A percentile compares a stretch with the other conserved stretches of the same genome.
phyloP scores from a whole-genome alignment of 768 basidiomycete genomes.

The Leccinum disarticulatum region DNA sequence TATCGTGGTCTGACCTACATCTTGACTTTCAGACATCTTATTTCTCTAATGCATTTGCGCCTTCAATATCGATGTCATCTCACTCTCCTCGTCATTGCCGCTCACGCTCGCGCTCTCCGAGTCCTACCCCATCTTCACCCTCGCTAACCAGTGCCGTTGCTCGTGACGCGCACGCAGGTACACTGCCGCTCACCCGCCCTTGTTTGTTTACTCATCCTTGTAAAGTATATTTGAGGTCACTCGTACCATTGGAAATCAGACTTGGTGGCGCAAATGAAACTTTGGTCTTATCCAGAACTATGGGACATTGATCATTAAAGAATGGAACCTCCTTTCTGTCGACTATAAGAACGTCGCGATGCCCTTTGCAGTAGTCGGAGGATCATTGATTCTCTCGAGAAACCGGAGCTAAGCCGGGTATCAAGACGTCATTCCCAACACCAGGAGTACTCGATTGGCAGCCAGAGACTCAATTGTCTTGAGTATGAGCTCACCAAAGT shows the following conservation, averaged over 20 bases:
- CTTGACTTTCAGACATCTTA: no score
- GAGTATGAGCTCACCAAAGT: slow-evolving; percentile 73
- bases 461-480: slow-evolving; percentile 69
- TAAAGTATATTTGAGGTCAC: background rate
- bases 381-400: slow-evolving; percentile 73
- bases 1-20: no score
- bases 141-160: no score
- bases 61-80: no score
- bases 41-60: no score
- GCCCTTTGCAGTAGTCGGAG: slow-evolving; percentile 86
- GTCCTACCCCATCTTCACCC: no score
- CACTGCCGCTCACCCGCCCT: no score
- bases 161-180: no score
- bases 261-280: no score
- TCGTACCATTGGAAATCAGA: slow-evolving; percentile 12
- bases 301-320: slow-evolving; percentile 75
- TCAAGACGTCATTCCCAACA: slow-evolving; percentile 28
- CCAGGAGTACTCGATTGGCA: slow-evolving; percentile 61
- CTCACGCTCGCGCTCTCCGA: no score
- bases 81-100: no score
- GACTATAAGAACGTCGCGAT: slow-evolving; percentile 82
- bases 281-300: slow-evolving; percentile 57
- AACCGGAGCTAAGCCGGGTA: slow-evolving; percentile 45
- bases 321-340: slow-evolving; percentile 85
- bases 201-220: slow-evolving; percentile 9